Base-by-base conservation (phyloP, 2,329 filamentous ascomycete species). In the Pseudogymnoascus sp. region DNA sequence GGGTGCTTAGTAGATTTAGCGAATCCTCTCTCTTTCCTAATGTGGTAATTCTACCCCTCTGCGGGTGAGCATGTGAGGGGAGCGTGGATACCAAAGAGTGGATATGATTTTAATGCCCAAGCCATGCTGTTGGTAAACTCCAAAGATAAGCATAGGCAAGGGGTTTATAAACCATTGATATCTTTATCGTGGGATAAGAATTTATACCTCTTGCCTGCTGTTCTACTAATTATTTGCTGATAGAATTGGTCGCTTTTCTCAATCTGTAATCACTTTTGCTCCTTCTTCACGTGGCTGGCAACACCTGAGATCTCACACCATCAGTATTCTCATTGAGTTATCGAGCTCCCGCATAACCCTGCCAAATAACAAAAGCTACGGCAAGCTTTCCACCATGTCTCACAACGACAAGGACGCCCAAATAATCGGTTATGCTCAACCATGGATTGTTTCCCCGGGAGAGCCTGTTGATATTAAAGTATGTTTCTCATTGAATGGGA, bases 351-450 rank as follows among this genome's bases (percentile, higher is more conserved):
- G 28, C 28, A 33, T 19, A 55, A 9, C 28, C 25, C 25, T 16
- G 25, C 45, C 45, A 30, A 30, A 52, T 52, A 52, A 11, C 14
- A 52, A 52, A 30, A 30, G 45, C 14, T 52, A 55, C 49, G 7
- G 25, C 16, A 33, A 55, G 28, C 49, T 33, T 55, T 16, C 28
- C 28, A 5, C 49, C 49, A 55, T 33, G 49, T 35, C 49, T 33
- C 28, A 35, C n/a, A 55, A 55, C n/a, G 11, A 33, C 9, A 39
- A 63, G 12, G 61, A 35, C 6, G 19, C 22, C 25, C 60, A 67
- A 35, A 68, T 68, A 23, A 66, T 68, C 11, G 67, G 67, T 16
- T 68, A 68, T 59, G 67, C 60, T n/a, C 58, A 68, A 30, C 67
- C 67, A 23, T 65, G 65, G 63, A 64, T 68, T 52, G 66, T 64